Evolutionary conservation across 768 basidiomycete genomes (phyloP).

Genomic region (Tephrocybe sp.): DNA sequence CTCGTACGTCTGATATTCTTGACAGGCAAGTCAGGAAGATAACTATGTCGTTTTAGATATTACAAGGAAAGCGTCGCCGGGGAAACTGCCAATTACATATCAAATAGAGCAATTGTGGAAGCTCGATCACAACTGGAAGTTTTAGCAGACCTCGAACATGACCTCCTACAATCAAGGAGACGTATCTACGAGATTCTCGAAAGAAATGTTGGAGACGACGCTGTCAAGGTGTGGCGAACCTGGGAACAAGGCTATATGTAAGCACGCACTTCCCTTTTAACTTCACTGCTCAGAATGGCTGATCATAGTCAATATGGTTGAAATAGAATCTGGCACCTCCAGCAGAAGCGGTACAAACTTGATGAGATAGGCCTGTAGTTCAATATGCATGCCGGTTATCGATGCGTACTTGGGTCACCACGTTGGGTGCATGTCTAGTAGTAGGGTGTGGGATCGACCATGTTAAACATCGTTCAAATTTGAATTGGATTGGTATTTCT

Average conservation of each 20-base stretch:
- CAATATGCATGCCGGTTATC: no score
- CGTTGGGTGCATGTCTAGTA: no score
- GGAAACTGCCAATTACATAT: conserved; percentile 19
- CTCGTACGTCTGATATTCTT: background rate
- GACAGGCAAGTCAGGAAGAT: no score
- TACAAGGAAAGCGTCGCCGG: conserved; percentile 23
- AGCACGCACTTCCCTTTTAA: background rate
- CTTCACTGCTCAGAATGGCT: background rate
- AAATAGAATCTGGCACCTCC: conserved; percentile 11
- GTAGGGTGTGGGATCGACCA: no score
- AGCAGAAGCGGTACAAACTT: conserved; percentile 8
- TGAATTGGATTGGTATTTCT: no score
- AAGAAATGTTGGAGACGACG: background rate
- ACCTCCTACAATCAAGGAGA: conserved; percentile 7
- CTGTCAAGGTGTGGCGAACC: conserved; percentile 7
- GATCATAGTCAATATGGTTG: background rate
- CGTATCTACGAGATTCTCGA: conserved; percentile 4
- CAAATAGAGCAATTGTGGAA: conserved; percentile 14
- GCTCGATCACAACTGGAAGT: conserved; percentile 4
- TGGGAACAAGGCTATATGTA: conserved; percentile 17
- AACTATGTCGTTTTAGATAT: conserved; percentile 17
- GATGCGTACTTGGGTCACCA: no score
- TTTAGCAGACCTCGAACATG: conserved; percentile 13
- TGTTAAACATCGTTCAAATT: no score
- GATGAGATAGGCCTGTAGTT: conserved; percentile 1